A percentile compares a stretch with the other conserved stretches of the same genome.
Conservation (phyloP, 176 grass and related monocot genomes). For the Ampelocalamus luodianensis region DNA sequence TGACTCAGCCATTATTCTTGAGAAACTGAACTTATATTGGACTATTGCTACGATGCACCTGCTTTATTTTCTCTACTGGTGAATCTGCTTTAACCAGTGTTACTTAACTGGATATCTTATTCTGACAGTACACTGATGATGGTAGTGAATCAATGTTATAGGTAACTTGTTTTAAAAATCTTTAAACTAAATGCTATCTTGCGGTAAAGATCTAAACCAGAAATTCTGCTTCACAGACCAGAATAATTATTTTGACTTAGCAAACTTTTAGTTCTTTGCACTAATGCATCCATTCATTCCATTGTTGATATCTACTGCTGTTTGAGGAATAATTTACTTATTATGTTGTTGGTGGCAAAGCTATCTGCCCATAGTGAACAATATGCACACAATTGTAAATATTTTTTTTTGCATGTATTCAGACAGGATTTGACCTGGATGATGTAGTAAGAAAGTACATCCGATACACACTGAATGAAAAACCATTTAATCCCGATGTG, state of each 20-base stretch:
- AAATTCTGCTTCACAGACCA: slow-evolving; percentile 18
- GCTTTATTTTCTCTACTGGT: slow-evolving; percentile 26
- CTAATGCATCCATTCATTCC: neutral
- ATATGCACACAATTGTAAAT: slow-evolving; percentile 5
- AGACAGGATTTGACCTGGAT: slow-evolving; percentile 92
- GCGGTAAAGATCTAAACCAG: neutral
- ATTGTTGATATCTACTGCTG: slow-evolving; percentile 27
- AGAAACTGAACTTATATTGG: slow-evolving; percentile 15
- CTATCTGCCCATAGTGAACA: neutral
- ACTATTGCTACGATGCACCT: neutral
- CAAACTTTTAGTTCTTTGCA: slow-evolving; percentile 32
- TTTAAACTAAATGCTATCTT: neutral
- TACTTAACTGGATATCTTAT: slow-evolving; percentile 13
- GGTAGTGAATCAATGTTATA: slow-evolving; percentile 6
- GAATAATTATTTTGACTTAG: slow-evolving; percentile 17
- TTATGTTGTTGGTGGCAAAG: slow-evolving; percentile 12
- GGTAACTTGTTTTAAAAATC: neutral
- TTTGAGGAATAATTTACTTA: neutral
- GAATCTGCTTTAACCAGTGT: neutral
- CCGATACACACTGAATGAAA: slow-evolving; percentile 91
- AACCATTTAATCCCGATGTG: slow-evolving; percentile 71
- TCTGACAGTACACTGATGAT: neutral
- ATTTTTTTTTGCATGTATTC: slow-evolving; percentile 44
- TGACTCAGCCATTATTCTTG: slow-evolving; percentile 20
- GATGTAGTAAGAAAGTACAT: slow-evolving; percentile 95